Conservation (phyloP, 1,139 yeast genomes). For the Suhomyces anneliseae region DNA sequence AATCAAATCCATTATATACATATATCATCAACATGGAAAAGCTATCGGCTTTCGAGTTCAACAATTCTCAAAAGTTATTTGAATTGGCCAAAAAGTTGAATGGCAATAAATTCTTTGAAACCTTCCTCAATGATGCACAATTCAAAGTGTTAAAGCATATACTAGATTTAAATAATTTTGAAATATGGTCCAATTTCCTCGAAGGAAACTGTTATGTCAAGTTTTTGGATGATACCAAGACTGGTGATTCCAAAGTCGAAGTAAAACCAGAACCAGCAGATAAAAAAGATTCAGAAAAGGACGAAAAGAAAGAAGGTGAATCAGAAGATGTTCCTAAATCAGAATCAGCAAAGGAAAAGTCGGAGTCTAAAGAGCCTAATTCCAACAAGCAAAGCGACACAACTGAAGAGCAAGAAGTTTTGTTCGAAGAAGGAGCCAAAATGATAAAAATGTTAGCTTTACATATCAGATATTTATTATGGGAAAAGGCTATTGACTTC, state of each 20-base stretch:
- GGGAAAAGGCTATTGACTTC: slow-evolving; percentile 72
- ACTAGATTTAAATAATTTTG: slow-evolving; percentile 27
- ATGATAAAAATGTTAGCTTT: slow-evolving; percentile 59
- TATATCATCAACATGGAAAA: slow-evolving; percentile 32
- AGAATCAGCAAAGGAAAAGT: neutral
- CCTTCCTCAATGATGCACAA: slow-evolving; percentile 64
- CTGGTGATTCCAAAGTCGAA: neutral
- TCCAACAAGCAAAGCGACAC: slow-evolving; percentile 11
- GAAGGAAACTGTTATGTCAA: slow-evolving; percentile 50
- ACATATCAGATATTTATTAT: slow-evolving; percentile 64
- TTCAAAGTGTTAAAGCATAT: slow-evolving; percentile 51
- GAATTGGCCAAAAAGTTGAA: slow-evolving; percentile 51
- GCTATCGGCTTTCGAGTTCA: slow-evolving; percentile 43
- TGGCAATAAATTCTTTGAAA: slow-evolving; percentile 50
- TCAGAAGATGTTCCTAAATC: slow-evolving; percentile 1
- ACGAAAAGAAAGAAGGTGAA: neutral
- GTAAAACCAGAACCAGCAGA: neutral
- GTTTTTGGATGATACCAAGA: slow-evolving; percentile 20
- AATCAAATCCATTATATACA: neutral
- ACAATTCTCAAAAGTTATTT: slow-evolving; percentile 42
- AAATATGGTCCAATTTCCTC: slow-evolving; percentile 54
- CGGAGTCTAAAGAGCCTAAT: slow-evolving; percentile 6
- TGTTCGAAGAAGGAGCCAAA: slow-evolving; percentile 49
- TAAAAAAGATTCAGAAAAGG: neutral
- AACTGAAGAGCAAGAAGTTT: slow-evolving; percentile 13